Percentiles rank a stretch among this genome's conserved stretches.
Evolutionary conservation across 2,329 filamentous ascomycete genomes (phyloP).

Genomic region (Aureobasidium sp.): DNA sequence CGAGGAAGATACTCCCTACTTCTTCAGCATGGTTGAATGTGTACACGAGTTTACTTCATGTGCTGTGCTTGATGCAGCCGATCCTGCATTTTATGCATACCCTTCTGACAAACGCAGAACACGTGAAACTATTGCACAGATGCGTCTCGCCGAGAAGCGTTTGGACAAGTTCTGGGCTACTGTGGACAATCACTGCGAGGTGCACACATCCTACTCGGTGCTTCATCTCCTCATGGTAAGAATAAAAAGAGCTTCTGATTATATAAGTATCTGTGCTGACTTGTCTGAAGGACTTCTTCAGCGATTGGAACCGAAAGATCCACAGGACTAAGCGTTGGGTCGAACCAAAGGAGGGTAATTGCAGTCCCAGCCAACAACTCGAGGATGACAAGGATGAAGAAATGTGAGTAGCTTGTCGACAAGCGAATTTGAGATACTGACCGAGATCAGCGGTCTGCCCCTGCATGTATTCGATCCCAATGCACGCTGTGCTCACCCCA

Average conservation of each 20-base stretch:
- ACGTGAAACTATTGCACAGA: constrained; percentile 34
- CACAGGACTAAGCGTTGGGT: constrained; percentile 1
- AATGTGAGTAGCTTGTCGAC: neutral
- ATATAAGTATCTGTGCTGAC: neutral
- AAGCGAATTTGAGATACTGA: neutral
- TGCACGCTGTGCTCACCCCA: constrained; percentile 11
- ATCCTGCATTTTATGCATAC: constrained; percentile 37
- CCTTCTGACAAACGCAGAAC: constrained; percentile 41
- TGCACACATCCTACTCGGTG: neutral
- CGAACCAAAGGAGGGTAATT: neutral
- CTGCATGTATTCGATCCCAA: constrained; percentile 12
- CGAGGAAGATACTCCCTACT: neutral
- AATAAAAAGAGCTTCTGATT: neutral
- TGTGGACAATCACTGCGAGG: neutral
- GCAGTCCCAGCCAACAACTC: neutral
- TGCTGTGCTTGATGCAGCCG: neutral
- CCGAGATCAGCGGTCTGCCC: neutral
- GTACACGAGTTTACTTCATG: neutral
- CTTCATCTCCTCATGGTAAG: neutral
- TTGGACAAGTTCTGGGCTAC: constrained; percentile 42
- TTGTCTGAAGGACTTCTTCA: neutral
- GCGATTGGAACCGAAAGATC: constrained; percentile 1
- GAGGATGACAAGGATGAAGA: constrained; percentile 3
- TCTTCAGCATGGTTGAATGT: constrained; percentile 1
- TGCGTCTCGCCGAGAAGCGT: constrained; percentile 39